Percentiles rank a stretch among this genome's conserved stretches.
Evolutionary conservation across 1,139 yeast genomes (phyloP).

Genomic region (Saccharomycopsis hybrid): DNA sequence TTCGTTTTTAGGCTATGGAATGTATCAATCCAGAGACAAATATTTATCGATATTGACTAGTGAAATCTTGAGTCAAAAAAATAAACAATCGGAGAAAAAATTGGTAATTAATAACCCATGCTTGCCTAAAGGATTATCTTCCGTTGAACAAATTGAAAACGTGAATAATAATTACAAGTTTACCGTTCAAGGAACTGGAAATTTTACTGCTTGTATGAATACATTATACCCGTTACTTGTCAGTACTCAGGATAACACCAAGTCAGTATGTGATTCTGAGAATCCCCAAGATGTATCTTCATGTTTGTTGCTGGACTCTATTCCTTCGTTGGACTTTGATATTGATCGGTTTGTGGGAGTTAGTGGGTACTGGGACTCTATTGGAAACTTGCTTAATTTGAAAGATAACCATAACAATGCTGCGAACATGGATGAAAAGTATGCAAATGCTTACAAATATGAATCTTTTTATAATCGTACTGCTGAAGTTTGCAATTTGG

Average conservation of each 20-base stretch:
- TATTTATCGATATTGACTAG: slow-evolving; percentile 36
- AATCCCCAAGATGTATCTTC: slow-evolving; percentile 30
- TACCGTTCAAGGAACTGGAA: slow-evolving; percentile 52
- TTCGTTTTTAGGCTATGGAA: slow-evolving; percentile 73
- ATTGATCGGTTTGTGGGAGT: slow-evolving; percentile 69
- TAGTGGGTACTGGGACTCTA: slow-evolving; percentile 77
- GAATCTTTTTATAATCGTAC: slow-evolving; percentile 18
- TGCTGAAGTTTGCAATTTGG: slow-evolving; percentile 14
- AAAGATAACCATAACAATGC: slow-evolving; percentile 29
- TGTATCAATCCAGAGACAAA: slow-evolving; percentile 56
- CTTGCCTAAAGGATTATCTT: slow-evolving; percentile 38
- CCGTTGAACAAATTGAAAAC: slow-evolving; percentile 1
- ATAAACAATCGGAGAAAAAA: slow-evolving; percentile 5
- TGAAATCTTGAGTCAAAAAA: neutral
- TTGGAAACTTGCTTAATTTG: slow-evolving; percentile 27
- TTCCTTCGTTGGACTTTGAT: slow-evolving; percentile 66
- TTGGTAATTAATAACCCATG: slow-evolving; percentile 50
- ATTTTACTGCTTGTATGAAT: slow-evolving; percentile 48
- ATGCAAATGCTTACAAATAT: slow-evolving; percentile 20
- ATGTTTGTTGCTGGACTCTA: slow-evolving; percentile 44
- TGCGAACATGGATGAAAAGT: slow-evolving; percentile 21
- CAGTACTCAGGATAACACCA: slow-evolving; percentile 28
- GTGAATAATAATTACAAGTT: slow-evolving; percentile 24
- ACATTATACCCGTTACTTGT: slow-evolving; percentile 49
- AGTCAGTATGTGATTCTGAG: slow-evolving; percentile 31